A percentile compares a stretch with the other conserved stretches of the same genome.
phyloP scores from a whole-genome alignment of 768 basidiomycete species.

The Macrolepiota albuminosa region DNA sequence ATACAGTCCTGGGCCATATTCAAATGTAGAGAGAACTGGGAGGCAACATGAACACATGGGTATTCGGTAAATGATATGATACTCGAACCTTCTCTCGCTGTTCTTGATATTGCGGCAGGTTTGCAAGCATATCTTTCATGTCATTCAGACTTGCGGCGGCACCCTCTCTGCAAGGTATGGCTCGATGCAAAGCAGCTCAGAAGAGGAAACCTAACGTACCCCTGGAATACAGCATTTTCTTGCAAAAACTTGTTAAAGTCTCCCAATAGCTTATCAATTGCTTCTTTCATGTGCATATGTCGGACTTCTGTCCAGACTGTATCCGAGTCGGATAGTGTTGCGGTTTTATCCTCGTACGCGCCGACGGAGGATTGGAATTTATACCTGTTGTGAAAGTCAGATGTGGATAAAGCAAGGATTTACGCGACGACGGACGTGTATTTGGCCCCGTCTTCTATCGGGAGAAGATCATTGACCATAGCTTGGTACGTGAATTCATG shows the following conservation, averaged over 20 bases:
- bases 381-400: conserved; percentile 49
- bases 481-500: conserved; percentile 99
- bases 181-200: conserved; percentile 2
- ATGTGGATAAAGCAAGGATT: not conserved
- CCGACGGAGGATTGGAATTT: conserved; percentile 90
- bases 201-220: conserved; percentile 41
- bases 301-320: conserved; percentile 89
- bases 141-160: conserved; percentile 89
- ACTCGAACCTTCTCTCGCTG: conserved; percentile 80
- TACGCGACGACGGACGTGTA: conserved; percentile 63
- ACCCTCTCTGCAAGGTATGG: conserved; percentile 46
- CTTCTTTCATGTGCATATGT: conserved; percentile 98
- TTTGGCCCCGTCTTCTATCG: conserved; percentile 78
- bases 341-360: conserved; percentile 82
- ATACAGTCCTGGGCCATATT: conserved; percentile 99
- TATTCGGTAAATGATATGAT: not conserved
- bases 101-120: conserved; percentile 90
- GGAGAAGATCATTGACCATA: conserved; percentile 93
- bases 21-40: conserved; percentile 90
- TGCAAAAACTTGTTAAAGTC: conserved; percentile 94
- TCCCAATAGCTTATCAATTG: conserved; percentile 93
- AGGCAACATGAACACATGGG: not conserved
- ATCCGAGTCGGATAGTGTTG: conserved; percentile 82
- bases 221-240: conserved; percentile 93
- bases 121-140: conserved; percentile 99